A percentile compares a stretch with the other conserved stretches of the same genome.
These are phyloP conservation scores for Tarenaya hassleriana DNA, from an alignment of 345 rosid species.

Conservation along the genomic window DNA sequence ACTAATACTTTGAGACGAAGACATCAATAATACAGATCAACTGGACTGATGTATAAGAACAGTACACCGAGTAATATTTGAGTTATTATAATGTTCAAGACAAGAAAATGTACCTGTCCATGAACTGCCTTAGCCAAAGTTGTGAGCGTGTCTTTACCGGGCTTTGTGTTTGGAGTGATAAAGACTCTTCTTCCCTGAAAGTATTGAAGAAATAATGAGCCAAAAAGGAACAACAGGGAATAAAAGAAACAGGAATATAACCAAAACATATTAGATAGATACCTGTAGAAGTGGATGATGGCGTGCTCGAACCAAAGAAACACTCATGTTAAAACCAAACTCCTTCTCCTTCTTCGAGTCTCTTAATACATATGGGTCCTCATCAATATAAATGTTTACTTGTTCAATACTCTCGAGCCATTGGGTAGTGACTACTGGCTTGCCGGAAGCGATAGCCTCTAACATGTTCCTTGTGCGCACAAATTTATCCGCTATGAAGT, in stretches of 20 bases:
- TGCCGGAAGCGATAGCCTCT: conserved; percentile 81
- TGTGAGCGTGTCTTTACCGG: conserved; percentile 56
- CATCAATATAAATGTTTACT: conserved; percentile 62
- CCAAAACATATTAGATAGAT: conserved; percentile 14
- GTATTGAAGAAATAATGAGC: conserved; percentile 17
- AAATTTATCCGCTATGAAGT: conserved; percentile 64
- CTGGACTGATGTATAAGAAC: too few species aligned
- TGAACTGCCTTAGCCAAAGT: conserved; percentile 55
- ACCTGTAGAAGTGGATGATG: conserved; percentile 58
- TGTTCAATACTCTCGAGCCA: conserved; percentile 78
- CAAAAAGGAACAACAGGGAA: conserved; percentile 6
- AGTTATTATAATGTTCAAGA: background rate
- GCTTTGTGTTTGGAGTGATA: conserved; percentile 63
- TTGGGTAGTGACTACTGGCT: conserved; percentile 69
- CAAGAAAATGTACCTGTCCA: conserved; percentile 48
- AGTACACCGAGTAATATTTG: too few species aligned
- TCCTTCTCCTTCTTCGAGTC: conserved; percentile 72
- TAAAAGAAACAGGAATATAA: conserved; percentile 1
- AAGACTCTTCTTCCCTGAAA: conserved; percentile 63
- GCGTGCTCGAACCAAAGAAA: conserved; percentile 60
- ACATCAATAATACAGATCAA: too few species aligned
- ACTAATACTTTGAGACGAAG: background rate
- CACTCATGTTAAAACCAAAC: conserved; percentile 69
- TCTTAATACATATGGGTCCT: conserved; percentile 51
- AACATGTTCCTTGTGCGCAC: conserved; percentile 86